Conservation (phyloP, 768 basidiomycete species). For the Russula griseocarnosa region DNA sequence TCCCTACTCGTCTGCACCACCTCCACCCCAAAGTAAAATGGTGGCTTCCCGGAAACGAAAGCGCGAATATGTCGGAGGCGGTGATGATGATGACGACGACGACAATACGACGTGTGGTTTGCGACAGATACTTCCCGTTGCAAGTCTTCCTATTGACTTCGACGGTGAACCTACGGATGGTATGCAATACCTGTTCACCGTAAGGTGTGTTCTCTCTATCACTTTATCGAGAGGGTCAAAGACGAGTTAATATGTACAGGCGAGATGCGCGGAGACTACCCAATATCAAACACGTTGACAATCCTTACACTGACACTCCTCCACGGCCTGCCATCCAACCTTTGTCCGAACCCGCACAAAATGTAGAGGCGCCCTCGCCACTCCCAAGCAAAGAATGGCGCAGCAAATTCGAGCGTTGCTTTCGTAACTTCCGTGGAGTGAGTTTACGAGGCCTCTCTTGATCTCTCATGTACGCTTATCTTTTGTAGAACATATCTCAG, state of each 20-base stretch:
- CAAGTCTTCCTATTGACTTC: slow-evolving; percentile 68
- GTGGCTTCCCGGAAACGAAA: slow-evolving; percentile 48
- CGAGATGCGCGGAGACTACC: slow-evolving; percentile 69
- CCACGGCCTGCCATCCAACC: slow-evolving; percentile 14
- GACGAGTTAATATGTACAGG: slow-evolving; percentile 37
- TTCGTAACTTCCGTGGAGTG: slow-evolving; percentile 65
- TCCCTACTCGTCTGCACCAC: background rate
- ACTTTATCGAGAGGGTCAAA: slow-evolving; percentile 8
- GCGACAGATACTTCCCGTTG: slow-evolving; percentile 78
- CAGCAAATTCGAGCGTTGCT: slow-evolving; percentile 50
- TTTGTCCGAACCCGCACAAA: slow-evolving; percentile 24
- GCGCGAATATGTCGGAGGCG: slow-evolving; percentile 37
- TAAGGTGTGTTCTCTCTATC: slow-evolving; percentile 49
- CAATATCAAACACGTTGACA: slow-evolving; percentile 56
- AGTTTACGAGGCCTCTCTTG: background rate
- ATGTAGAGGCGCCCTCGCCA: slow-evolving; percentile 33
- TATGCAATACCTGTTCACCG: slow-evolving; percentile 75
- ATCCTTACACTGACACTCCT: slow-evolving; percentile 52
- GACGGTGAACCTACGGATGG: slow-evolving; percentile 64
- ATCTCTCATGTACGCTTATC: slow-evolving; percentile 2
- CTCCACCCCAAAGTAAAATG: slow-evolving; percentile 15
- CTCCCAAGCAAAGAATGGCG: slow-evolving; percentile 72
- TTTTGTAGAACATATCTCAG: slow-evolving; percentile 59
- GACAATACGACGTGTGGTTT: slow-evolving; percentile 57
- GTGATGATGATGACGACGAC: slow-evolving; percentile 54